Base-by-base conservation (phyloP, 2,329 filamentous ascomycete genomes). In the Colletotrichum trifolii region DNA sequence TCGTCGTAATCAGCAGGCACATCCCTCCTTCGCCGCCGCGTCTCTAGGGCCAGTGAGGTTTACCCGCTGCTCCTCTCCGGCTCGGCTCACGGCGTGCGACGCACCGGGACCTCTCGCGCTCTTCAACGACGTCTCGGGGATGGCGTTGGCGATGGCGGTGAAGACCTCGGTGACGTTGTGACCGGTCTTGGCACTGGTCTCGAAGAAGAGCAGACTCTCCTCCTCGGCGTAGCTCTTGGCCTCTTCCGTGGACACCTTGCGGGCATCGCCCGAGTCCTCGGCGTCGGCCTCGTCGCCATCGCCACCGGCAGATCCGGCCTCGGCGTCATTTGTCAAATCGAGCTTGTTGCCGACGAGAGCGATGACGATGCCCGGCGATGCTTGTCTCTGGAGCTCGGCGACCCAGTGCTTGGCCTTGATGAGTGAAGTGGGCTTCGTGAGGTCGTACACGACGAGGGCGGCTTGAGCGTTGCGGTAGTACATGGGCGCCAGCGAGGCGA, bases 391-490 rank as follows among this genome's bases (percentile, higher is more conserved):
- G 62, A 99, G 87, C 81, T 99, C 95, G 61, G 95, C 95, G 60
- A 99, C 94, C 95, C 95, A 99, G 85, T 98, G 95, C 82, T 97
- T 97, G 57, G 96, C 96, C 83, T 99, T 98, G 79, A 93, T 89
- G 71, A 99, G 89, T 52, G 94, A 97, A 54, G 93, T 96, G 47
- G 94, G 92, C 80, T 98, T 98, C 68, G 96, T 99, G 73, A 99
- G 90, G 77, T 99, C 95, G 87, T 98, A 99, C 77, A 98, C 95
- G 68, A 99, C 95, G 71, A 99, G 91, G 12, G 96, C 96, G 69
- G 94, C 94, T 82, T 98, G 95, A 55, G 96, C 96, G 78, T 99
- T 98, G 80, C 95, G 94, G 85, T 98, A 98, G 87, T 99, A 99
- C 96, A 98, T 98, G 73, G 95, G 96, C 56, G 96, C 96, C 67